phyloP scores from a whole-genome alignment of 306 rosid species.

The Fragaria iinumae region DNA sequence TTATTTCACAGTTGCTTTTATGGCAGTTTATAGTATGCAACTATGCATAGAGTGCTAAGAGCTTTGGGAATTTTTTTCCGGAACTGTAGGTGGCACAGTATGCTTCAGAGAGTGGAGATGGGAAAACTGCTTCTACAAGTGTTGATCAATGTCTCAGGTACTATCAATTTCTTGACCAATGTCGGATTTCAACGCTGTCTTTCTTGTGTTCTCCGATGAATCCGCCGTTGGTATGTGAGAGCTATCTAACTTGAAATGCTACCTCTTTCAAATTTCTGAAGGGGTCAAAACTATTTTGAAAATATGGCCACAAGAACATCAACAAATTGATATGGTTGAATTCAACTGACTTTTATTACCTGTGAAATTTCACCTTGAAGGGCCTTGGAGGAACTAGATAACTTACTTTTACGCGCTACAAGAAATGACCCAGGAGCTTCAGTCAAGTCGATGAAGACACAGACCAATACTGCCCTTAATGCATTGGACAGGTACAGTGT shows the following conservation, averaged over 20 bases:
- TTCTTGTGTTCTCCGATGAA: background rate
- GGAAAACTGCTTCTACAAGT: constrained; percentile 51
- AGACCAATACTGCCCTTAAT: constrained; percentile 48
- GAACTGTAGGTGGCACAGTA: constrained; percentile 74
- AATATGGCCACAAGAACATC: background rate
- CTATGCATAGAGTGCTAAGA: constrained; percentile 17
- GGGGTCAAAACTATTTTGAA: background rate
- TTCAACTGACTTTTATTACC: constrained; percentile 22
- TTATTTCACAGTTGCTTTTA: constrained; percentile 8
- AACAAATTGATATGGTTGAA: constrained; percentile 9
- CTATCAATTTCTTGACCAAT: constrained; percentile 3
- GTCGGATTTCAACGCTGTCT: background rate
- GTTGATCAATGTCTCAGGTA: constrained; percentile 93
- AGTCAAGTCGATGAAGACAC: constrained; percentile 66
- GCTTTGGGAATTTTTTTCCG: constrained; percentile 22
- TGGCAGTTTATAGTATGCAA: background rate
- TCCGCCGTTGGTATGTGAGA: background rate
- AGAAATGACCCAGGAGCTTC: constrained; percentile 84
- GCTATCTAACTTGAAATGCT: background rate
- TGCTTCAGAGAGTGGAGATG: constrained; percentile 78
- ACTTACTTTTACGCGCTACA: constrained; percentile 66
- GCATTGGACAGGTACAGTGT: constrained; percentile 66
- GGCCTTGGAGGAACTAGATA: constrained; percentile 89
- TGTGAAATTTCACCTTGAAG: constrained; percentile 37
- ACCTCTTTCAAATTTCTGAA: background rate